Conservation (phyloP, 192 early-diverging fungal genomes). For the Gryganskiella cystojenkinii region DNA sequence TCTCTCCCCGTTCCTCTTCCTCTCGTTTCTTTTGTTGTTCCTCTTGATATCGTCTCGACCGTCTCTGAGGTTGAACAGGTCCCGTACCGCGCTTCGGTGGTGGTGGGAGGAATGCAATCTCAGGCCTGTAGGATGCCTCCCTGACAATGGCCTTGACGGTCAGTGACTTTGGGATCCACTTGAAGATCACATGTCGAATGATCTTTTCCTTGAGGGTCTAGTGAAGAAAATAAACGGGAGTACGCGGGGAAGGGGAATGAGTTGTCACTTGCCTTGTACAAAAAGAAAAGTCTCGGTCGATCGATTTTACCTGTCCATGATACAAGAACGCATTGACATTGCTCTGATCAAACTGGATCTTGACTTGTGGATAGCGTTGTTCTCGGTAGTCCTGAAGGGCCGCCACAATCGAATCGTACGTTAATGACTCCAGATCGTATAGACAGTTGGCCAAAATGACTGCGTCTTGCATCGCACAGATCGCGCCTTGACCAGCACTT, state of each 20-base stretch:
- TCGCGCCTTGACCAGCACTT: constrained; percentile 20
- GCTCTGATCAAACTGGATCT: neutral
- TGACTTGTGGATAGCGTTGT: constrained; percentile 1
- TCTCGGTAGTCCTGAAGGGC: constrained; percentile 1
- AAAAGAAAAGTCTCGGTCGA: neutral
- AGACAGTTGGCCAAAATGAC: constrained; percentile 19
- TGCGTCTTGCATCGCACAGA: constrained; percentile 24
- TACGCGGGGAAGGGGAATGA: too few relatives aligned
- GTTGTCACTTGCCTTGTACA: too few relatives aligned
- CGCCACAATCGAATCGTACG: neutral
- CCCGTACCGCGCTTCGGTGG: neutral
- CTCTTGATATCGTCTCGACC: neutral
- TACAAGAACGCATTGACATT: neutral
- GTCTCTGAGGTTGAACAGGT: constrained; percentile 3
- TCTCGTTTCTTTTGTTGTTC: too few relatives aligned
- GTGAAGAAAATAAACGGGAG: too few relatives aligned
- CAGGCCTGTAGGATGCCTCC: constrained; percentile 11
- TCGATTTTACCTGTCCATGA: constrained; percentile 10
- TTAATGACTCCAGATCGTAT: constrained; percentile 2
- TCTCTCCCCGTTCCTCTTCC: too few relatives aligned
- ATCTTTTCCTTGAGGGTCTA: constrained; percentile 9
- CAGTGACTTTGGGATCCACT: constrained; percentile 9
- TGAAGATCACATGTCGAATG: constrained; percentile 10
- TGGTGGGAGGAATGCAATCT: constrained; percentile 3
- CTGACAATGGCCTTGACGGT: neutral